Conservation (phyloP, 2,329 filamentous ascomycete species). For the Fusarium floridanum region DNA sequence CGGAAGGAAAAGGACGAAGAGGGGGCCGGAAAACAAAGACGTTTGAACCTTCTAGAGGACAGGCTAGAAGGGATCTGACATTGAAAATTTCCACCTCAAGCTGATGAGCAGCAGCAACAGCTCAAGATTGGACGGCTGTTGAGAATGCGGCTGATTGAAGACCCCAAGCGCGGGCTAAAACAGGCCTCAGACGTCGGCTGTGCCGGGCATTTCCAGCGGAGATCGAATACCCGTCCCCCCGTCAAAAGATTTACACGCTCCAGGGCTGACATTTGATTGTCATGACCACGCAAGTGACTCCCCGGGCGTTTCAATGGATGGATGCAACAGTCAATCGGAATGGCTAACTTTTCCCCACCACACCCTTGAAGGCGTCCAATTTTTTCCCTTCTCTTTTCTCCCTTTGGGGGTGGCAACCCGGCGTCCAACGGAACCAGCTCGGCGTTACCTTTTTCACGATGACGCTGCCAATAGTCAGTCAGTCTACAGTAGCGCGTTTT, state of each 20-base stretch:
- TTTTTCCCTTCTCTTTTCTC: neutral
- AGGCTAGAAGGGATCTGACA: neutral
- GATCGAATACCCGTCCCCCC: constrained; percentile 1
- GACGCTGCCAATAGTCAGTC: constrained; percentile 30
- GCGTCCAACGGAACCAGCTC: constrained; percentile 27
- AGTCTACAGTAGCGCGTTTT: constrained; percentile 27
- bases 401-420: constrained; percentile 18
- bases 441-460: constrained; percentile 32
- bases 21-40: constrained; percentile 9
- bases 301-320: constrained; percentile 20
- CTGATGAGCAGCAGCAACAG: neutral
- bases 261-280: constrained; percentile 11
- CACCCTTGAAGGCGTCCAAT: neutral
- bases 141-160: constrained; percentile 11
- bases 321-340: constrained; percentile 29
- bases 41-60: constrained; percentile 5
- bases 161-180: constrained; percentile 4
- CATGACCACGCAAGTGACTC: constrained; percentile 12
- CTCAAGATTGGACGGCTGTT: constrained; percentile 10
- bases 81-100: neutral
- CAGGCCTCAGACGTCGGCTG: constrained; percentile 5
- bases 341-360: neutral
- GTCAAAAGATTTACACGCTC: constrained; percentile 17
- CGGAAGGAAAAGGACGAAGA: neutral
- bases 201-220: constrained; percentile 1